Evolutionary conservation across 768 basidiomycete species (phyloP).

Genomic region (Steccherinum ochraceum): DNA sequence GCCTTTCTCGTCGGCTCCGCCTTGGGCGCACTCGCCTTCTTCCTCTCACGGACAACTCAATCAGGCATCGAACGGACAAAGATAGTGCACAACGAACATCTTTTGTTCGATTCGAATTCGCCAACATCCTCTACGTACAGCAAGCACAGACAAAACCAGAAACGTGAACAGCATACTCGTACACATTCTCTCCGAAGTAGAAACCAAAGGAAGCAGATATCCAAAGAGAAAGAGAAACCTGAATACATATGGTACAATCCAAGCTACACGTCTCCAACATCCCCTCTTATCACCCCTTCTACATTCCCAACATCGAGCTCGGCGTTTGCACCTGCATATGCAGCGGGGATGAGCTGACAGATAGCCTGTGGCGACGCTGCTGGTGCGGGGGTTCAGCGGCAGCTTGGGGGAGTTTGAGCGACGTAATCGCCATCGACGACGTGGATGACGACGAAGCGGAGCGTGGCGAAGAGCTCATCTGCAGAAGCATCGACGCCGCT

Average conservation of each 20-base stretch:
- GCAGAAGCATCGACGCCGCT: slow-evolving; percentile 60
- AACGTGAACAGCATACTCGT: no score
- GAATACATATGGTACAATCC: neutral
- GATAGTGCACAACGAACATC: no score
- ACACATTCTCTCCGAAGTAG: no score
- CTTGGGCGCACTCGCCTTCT: no score
- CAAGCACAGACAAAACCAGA: no score
- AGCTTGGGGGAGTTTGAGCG: neutral
- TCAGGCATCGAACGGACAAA: neutral
- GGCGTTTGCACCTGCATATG: neutral
- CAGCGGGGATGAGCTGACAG: neutral
- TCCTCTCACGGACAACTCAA: no score
- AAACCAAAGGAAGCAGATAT: no score
- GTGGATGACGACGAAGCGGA: neutral
- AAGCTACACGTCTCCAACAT: neutral
- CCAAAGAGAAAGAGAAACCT: no score
- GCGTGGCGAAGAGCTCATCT: slow-evolving; percentile 49
- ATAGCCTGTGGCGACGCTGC: neutral
- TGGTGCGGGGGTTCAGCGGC: no score
- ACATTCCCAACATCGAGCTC: neutral
- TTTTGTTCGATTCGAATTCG: no score
- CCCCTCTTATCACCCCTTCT: no score
- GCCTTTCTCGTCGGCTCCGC: neutral
- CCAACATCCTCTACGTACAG: no score
- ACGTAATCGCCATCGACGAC: neutral